A percentile compares a stretch with the other conserved stretches of the same genome.
Evolutionary conservation across 2,329 filamentous ascomycete genomes (phyloP).

Genomic region (Alternaria rosae): DNA sequence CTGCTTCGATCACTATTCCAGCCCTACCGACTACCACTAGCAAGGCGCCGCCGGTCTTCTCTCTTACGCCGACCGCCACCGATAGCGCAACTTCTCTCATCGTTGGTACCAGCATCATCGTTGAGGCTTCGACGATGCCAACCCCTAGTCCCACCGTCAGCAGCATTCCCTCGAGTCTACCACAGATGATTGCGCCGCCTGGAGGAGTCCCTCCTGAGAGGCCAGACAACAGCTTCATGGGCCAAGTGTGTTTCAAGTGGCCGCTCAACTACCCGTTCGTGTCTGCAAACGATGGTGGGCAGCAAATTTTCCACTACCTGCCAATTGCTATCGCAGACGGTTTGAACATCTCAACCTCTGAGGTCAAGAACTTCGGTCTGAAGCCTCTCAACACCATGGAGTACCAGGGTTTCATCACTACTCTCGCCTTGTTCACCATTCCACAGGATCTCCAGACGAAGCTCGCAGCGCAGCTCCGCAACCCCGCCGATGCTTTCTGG

Average conservation of each 20-base stretch:
- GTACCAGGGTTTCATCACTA: conserved; percentile 80
- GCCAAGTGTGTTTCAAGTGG: conserved; percentile 86
- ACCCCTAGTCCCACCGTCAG: conserved; percentile 56
- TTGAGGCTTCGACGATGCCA: conserved; percentile 58
- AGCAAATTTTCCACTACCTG: conserved; percentile 83
- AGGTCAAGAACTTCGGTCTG: conserved; percentile 74
- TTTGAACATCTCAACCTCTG: conserved; percentile 57
- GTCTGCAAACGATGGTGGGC: conserved; percentile 72
- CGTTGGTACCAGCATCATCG: conserved; percentile 69
- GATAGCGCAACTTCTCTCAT: conserved; percentile 56
- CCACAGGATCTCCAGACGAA: conserved; percentile 58
- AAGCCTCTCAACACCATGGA: conserved; percentile 76
- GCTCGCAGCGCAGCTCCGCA: conserved; percentile 73
- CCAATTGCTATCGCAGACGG: conserved; percentile 74
- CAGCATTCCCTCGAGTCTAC: conserved; percentile 71
- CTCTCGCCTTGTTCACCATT: conserved; percentile 66
- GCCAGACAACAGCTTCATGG: conserved; percentile 71
- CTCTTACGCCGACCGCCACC: conserved; percentile 57
- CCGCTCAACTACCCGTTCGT: conserved; percentile 87
- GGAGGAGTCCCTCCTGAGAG: conserved; percentile 60
- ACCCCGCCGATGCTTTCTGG: conserved; percentile 78
- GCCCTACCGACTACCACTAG: conserved; percentile 28
- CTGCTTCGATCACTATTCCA: conserved; percentile 20
- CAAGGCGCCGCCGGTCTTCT: conserved; percentile 42
- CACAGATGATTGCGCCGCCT: conserved; percentile 77